These are phyloP conservation scores for Tricholoma sp. DNA, from an alignment of 768 basidiomycete species.

Conservation along the genomic window DNA sequence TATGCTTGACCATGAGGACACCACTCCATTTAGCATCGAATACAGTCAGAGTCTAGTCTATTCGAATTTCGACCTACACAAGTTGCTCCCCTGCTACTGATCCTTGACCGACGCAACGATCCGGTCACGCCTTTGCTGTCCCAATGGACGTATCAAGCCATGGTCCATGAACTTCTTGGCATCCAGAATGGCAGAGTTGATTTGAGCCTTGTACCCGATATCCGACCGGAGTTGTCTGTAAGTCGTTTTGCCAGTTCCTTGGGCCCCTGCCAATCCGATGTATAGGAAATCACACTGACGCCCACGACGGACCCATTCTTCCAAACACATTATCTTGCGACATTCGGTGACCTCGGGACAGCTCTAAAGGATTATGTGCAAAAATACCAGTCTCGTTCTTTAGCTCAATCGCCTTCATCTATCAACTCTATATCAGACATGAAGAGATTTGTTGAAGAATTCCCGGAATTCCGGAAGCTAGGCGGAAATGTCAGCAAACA, in stretches of 20 bases:
- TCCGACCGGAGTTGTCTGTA: constrained; percentile 81
- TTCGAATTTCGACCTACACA: constrained; percentile 93
- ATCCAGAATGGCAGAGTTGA: constrained; percentile 94
- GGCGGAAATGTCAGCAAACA: constrained; percentile 99
- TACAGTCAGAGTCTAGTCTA: constrained; percentile 73
- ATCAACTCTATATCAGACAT: constrained; percentile 96
- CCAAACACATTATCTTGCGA: constrained; percentile 82
- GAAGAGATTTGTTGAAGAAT: constrained; percentile 97
- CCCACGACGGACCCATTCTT: constrained; percentile 93
- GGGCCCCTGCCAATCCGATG: not conserved
- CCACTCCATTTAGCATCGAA: constrained; percentile 52
- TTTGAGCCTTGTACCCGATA: constrained; percentile 77
- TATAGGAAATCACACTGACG: constrained; percentile 89
- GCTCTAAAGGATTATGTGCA: constrained; percentile 90
- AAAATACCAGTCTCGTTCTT: constrained; percentile 83
- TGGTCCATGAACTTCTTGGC: constrained; percentile 94
- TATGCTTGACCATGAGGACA: not conserved
- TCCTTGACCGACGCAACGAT: constrained; percentile 94
- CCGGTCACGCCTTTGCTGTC: constrained; percentile 94
- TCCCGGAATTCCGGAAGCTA: constrained; percentile 93
- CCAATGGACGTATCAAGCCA: constrained; percentile 99
- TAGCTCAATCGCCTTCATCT: constrained; percentile 66
- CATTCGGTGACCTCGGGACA: constrained; percentile 94
- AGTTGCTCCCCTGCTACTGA: constrained; percentile 82
- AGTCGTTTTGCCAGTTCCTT: constrained; percentile 16